phyloP scores from a whole-genome alignment of 176 grass and related monocot species.

The Sorghum bicolor region DNA sequence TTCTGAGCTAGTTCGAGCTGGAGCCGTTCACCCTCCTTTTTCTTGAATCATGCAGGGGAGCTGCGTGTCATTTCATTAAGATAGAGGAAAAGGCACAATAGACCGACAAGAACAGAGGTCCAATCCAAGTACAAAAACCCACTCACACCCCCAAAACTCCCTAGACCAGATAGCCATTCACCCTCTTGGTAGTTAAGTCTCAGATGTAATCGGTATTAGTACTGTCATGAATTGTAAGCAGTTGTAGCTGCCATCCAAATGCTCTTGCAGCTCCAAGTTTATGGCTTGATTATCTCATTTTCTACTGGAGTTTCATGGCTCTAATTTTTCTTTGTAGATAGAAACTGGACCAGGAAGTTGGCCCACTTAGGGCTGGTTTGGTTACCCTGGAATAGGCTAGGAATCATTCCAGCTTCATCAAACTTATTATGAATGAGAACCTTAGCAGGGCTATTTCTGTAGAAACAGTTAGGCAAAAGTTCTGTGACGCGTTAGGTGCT shows the following conservation, averaged over 20 bases:
- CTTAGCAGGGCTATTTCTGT: not conserved
- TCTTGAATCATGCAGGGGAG: not conserved
- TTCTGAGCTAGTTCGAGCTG: not conserved
- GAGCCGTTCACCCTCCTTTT: not conserved
- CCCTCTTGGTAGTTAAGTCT: not conserved
- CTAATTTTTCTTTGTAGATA: not conserved
- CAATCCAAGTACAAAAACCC: not conserved
- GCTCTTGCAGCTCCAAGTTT: not conserved
- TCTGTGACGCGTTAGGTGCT: not conserved
- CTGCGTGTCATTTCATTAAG: not conserved
- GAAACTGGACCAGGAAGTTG: not conserved
- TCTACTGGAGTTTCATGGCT: not conserved
- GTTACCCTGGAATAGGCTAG: too few species aligned
- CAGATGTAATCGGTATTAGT: not conserved
- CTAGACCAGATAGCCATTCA: not conserved
- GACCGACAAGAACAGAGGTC: not conserved
- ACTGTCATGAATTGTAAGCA: not conserved
- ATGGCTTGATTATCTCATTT: not conserved
- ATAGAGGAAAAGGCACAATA: not conserved
- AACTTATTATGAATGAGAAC: slow-evolving; percentile 1
- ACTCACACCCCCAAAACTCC: not conserved
- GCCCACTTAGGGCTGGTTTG: too few species aligned
- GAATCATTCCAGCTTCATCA: too few species aligned
- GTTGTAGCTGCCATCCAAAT: not conserved
- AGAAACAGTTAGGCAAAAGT: not conserved